Evolutionary conservation across 805 yeast genomes (phyloP).

Genomic region (Kluyveromyces nonfermentans): DNA sequence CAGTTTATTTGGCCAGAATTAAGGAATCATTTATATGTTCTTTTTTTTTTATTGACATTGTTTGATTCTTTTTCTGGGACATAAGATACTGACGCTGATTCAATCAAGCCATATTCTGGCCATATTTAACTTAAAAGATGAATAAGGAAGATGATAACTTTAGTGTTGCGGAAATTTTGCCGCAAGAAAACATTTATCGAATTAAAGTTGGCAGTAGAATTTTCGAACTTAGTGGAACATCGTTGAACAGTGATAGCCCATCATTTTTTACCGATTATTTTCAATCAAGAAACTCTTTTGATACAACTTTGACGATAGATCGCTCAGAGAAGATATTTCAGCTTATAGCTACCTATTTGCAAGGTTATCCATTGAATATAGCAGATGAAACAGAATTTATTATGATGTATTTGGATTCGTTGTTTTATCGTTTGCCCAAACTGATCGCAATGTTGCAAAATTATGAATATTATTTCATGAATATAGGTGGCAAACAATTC

Average conservation of each 20-base stretch:
- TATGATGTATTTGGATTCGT: conserved; percentile 58
- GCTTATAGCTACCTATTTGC: conserved; percentile 60
- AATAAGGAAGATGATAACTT: background rate
- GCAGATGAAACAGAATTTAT: conserved; percentile 51
- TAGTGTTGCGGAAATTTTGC: conserved; percentile 43
- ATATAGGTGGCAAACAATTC: conserved; percentile 52
- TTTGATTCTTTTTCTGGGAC: background rate
- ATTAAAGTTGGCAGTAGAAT: conserved; percentile 59
- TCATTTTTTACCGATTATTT: conserved; percentile 78
- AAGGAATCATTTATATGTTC: background rate
- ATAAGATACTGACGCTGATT: background rate
- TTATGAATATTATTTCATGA: conserved; percentile 46
- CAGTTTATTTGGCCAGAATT: too few species aligned
- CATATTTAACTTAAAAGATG: background rate
- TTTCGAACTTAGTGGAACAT: conserved; percentile 63
- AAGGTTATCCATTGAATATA: conserved; percentile 67
- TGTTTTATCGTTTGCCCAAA: conserved; percentile 56
- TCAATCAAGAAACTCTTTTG: conserved; percentile 10
- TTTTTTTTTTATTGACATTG: background rate
- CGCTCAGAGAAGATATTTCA: conserved; percentile 63
- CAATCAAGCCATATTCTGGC: background rate
- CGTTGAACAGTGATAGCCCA: conserved; percentile 78
- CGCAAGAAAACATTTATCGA: conserved; percentile 59
- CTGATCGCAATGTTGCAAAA: conserved; percentile 40
- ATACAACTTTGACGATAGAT: conserved; percentile 49